phyloP scores from a whole-genome alignment of 257 asterid genomes.

The Euphrasia confusa region DNA sequence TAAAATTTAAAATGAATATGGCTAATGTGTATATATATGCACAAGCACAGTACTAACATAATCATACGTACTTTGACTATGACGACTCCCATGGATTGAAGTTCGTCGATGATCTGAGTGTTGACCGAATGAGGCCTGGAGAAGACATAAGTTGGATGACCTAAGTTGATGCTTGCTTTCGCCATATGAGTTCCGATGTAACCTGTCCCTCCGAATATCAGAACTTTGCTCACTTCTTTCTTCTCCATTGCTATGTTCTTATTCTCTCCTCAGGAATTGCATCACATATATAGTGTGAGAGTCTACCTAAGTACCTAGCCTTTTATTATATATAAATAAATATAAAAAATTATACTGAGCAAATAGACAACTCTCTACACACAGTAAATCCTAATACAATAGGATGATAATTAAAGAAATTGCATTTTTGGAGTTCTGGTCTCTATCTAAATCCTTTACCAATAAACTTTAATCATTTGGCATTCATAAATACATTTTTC shows the following conservation, averaged over 20 bases:
- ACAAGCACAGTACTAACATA: too few relatives aligned
- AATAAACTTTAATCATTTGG: too few relatives aligned
- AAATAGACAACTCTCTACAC: too few relatives aligned
- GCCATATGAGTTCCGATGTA: slow-evolving; percentile 43
- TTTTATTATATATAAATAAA: too few relatives aligned
- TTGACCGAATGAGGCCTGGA: slow-evolving; percentile 43
- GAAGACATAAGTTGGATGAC: slow-evolving; percentile 51
- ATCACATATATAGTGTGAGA: slow-evolving; percentile 15
- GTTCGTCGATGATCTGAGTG: slow-evolving; percentile 24
- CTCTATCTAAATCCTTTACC: too few relatives aligned
- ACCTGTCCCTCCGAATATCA: slow-evolving; percentile 51
- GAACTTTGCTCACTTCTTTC: slow-evolving; percentile 34
- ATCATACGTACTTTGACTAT: slow-evolving; percentile 33
- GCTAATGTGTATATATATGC: not conserved
- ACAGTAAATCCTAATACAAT: too few relatives aligned
- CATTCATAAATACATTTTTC: too few relatives aligned
- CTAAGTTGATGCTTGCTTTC: slow-evolving; percentile 48
- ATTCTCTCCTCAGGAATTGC: not conserved
- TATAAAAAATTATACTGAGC: too few relatives aligned
- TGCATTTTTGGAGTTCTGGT: too few relatives aligned
- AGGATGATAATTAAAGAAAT: too few relatives aligned
- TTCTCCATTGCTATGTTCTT: slow-evolving; percentile 20
- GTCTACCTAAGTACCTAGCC: too few relatives aligned
- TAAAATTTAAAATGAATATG: not conserved
- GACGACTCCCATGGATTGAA: slow-evolving; percentile 37